A percentile compares a stretch with the other conserved stretches of the same genome.
Conservation (phyloP, 176 grass and related monocot species). For the Oryza australiensis region DNA sequence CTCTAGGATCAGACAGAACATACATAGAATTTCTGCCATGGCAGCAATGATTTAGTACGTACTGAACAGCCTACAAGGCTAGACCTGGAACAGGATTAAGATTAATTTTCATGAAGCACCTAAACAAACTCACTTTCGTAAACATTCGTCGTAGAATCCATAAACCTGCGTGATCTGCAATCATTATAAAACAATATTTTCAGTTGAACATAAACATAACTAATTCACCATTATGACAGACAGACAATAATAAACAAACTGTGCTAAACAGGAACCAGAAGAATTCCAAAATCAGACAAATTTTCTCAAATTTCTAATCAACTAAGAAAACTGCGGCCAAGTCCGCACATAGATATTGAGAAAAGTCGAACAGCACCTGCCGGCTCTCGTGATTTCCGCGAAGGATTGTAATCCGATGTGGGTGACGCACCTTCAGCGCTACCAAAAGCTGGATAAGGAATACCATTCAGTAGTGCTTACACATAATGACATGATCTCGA, state of each 20-base stretch:
- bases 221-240: background rate
- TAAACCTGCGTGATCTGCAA: constrained; percentile 96
- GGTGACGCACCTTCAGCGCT: constrained; percentile 87
- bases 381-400: constrained; percentile 97
- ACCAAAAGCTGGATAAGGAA: constrained; percentile 81
- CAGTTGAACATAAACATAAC: constrained; percentile 28
- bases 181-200: constrained; percentile 30
- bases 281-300: background rate
- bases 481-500: constrained; percentile 21
- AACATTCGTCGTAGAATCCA: constrained; percentile 96
- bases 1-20: constrained; percentile 3
- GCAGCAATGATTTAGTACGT: background rate
- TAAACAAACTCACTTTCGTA: constrained; percentile 82
- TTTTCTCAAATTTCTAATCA: background rate
- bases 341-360: background rate
- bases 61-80: background rate
- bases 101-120: constrained; percentile 34
- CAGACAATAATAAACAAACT: background rate
- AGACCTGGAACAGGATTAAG: background rate
- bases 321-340: background rate
- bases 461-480: constrained; percentile 14
- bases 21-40: background rate
- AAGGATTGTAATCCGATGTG: constrained; percentile 91
- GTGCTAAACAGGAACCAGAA: background rate
- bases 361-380: constrained; percentile 50